phyloP scores from a whole-genome alignment of 495 filamentous ascomycete species.

The Clavariopsis aquatica region DNA sequence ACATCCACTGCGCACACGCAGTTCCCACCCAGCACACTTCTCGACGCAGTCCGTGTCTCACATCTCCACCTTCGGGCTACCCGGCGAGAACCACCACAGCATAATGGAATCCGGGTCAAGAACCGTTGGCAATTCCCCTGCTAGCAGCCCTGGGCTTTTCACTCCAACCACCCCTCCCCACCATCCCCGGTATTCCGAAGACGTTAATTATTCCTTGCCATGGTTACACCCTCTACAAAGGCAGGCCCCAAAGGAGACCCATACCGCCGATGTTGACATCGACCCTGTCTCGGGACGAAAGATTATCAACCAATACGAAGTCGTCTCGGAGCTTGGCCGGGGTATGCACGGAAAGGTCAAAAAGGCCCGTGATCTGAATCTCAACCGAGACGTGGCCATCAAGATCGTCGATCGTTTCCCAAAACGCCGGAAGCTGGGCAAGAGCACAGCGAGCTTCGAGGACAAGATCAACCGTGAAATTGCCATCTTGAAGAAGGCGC shows the following conservation, averaged over 20 bases:
- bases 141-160: slow-evolving; percentile 47
- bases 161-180: slow-evolving; percentile 36
- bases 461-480: slow-evolving; percentile 97
- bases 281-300: slow-evolving; percentile 88
- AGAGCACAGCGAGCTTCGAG: slow-evolving; percentile 64
- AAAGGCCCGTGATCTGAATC: slow-evolving; percentile 65
- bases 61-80: slow-evolving; percentile 34
- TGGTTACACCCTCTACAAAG: slow-evolving; percentile 48
- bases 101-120: slow-evolving; percentile 41
- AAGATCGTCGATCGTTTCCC: slow-evolving; percentile 98
- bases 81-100: slow-evolving; percentile 26
- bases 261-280: slow-evolving; percentile 84
- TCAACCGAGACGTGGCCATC: slow-evolving; percentile 68
- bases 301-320: slow-evolving; percentile 94
- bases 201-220: slow-evolving; percentile 46
- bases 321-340: slow-evolving; percentile 91
- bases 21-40: slow-evolving; percentile 41
- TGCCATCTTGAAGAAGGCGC: slow-evolving; percentile 95
- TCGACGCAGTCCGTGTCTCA: slow-evolving; percentile 37
- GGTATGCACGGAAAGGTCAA: slow-evolving; percentile 70
- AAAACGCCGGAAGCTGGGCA: slow-evolving; percentile 86
- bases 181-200: slow-evolving; percentile 31
- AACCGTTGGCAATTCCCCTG: slow-evolving; percentile 47
- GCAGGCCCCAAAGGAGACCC: slow-evolving; percentile 59
- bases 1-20: slow-evolving; percentile 39